Evolutionary conservation across 1,139 yeast species (phyloP), one percentile per base, ranked within the genome.

Genomic region (Candida sp.): DNA sequence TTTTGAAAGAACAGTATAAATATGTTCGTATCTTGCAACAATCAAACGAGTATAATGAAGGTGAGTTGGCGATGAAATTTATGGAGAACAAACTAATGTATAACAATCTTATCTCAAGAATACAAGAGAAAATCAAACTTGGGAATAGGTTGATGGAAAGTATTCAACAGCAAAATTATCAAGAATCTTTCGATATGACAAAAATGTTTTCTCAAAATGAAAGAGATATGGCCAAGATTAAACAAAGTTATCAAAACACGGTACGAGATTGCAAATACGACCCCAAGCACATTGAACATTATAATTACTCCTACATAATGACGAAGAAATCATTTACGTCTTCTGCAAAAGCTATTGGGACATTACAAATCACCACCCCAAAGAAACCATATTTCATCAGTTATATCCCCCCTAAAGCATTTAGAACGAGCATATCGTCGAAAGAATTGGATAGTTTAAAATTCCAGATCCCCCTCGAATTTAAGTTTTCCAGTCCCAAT

Each of bases 361-460:
- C 52, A 7, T 43, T 68, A 35, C 48, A 49, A 35, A 34, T 68
- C 21, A 43, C 53, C 5, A 60, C 69, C 2, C 73, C 76, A 3
- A 60, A 58, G 40, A 49, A 43, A 1, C 58, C 55, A 25, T 61
- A 65, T 42, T 33, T 46, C 6, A 45, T 73, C 7, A 57, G 55
- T 21, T 72, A 71, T 46, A 61, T 71, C 22, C 63, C 70, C 3
- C 75, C 75, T 3, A 42, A 48, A 15, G 49, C 51, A 21, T 61
- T 56, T 42, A 51, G 72, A 43, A 25, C 9, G 9, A 25, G 9
- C 9, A 38, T 35, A 2, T 25, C 43, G 1, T 45, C 45, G 4
- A 37, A 43, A 2, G 36, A 37, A 7, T 40, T 40, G 2, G 45
- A 45, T 3, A 52, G 49, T 27, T 45, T 50, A n/a, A 42, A 54